Conservation (phyloP, 2,329 filamentous ascomycete genomes). For the Shiraia bambusicola region DNA sequence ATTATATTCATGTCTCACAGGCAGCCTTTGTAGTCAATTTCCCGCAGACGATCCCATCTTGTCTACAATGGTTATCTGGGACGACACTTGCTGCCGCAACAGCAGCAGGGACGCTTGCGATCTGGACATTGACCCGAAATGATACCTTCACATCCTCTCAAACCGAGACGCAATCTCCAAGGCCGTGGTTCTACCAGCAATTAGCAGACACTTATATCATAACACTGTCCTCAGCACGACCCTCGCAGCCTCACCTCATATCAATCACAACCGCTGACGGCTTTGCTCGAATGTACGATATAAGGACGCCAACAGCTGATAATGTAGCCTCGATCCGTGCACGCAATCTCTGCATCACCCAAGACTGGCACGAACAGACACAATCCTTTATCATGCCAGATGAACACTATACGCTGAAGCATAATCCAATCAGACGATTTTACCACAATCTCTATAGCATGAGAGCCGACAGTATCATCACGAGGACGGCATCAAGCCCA, state of each 20-base stretch:
- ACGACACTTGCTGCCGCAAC: constrained; percentile 57
- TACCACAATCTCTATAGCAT: constrained; percentile 48
- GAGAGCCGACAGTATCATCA: constrained; percentile 41
- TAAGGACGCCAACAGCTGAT: constrained; percentile 51
- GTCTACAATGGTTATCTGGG: constrained; percentile 58
- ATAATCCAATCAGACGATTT: constrained; percentile 55
- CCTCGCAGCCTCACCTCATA: constrained; percentile 55
- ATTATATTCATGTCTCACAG: constrained; percentile 47
- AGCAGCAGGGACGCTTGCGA: constrained; percentile 57
- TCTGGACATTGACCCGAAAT: constrained; percentile 53
- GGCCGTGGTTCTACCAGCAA: constrained; percentile 48
- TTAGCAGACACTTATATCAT: constrained; percentile 53
- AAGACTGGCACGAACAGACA: constrained; percentile 58
- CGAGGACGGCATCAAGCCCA: constrained; percentile 51
- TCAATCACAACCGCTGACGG: constrained; percentile 58
- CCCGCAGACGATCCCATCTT: constrained; percentile 57
- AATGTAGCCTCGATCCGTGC: constrained; percentile 50
- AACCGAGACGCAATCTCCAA: constrained; percentile 13
- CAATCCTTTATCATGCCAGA: constrained; percentile 58
- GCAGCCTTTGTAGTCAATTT: constrained; percentile 55
- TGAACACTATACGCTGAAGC: constrained; percentile 55
- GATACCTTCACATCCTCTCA: constrained; percentile 22
- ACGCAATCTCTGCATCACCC: constrained; percentile 51
- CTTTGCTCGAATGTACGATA: constrained; percentile 56
- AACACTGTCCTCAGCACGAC: constrained; percentile 53